phyloP scores from a whole-genome alignment of 768 basidiomycete genomes.

The Sarcodon aspratus region DNA sequence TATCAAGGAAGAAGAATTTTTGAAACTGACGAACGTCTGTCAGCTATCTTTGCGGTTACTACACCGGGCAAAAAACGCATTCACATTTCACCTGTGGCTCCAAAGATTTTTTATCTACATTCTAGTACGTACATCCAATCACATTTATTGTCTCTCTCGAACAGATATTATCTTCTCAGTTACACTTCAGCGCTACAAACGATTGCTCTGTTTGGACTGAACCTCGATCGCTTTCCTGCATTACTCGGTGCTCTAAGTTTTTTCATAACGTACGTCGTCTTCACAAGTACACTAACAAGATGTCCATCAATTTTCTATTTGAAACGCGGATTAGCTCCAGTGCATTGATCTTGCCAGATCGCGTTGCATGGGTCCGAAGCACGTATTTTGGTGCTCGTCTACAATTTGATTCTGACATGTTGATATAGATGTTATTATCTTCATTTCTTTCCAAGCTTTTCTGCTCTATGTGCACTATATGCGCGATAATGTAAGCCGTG shows the following conservation, averaged over 20 bases:
- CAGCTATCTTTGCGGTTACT: conserved; percentile 33
- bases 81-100: conserved; percentile 28
- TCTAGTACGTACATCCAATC: conserved; percentile 16
- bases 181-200: conserved; percentile 36
- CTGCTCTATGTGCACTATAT: conserved; percentile 55
- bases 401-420: no score
- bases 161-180: conserved; percentile 7
- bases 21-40: neutral
- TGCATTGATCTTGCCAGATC: conserved; percentile 26
- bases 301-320: conserved; percentile 9
- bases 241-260: conserved; percentile 45
- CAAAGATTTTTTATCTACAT: conserved; percentile 27
- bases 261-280: conserved; percentile 34
- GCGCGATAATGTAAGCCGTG: conserved; percentile 27
- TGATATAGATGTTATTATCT: conserved; percentile 47
- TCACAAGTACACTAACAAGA: neutral
- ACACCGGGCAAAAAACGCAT: conserved; percentile 12
- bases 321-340: conserved; percentile 19
- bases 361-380: conserved; percentile 19
- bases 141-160: neutral
- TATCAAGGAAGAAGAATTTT: neutral
- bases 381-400: no score
- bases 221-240: conserved; percentile 56
- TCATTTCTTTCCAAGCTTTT: conserved; percentile 70
- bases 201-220: conserved; percentile 61